Base-by-base conservation (phyloP, 345 rosid species). In the Viola odorata region DNA sequence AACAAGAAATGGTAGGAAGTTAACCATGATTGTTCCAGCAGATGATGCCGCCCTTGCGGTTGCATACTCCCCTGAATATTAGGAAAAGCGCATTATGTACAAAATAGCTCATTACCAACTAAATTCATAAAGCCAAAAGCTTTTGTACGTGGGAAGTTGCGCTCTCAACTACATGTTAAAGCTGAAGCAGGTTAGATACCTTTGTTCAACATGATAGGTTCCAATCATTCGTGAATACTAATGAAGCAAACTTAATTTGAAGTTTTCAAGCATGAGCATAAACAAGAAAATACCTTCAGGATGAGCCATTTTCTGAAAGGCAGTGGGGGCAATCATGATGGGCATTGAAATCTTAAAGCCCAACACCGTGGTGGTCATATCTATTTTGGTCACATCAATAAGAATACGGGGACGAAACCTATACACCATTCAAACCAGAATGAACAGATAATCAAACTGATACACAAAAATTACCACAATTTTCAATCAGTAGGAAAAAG, bases 271-370 rank as follows among this genome's bases (percentile, higher is more conserved):
- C 32, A 23, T 45, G 4, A 0, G 3, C 50, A 38, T 40, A 49
- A n/a, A 6, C 42, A 3, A 9, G 9, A 11, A 32, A 37, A 14
- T 69, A 85, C 96, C 98, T 55, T 89, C 94, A 64, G 96, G 96
- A 55, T 89, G 99, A 58, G 97, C 99, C 95, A 94, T 87, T 77
- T 90, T 94, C 81, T 88, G 99, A 79, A 90, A 67, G 16, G 96
- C 97, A 6, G 96, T 81, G 54, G 97, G 99, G 71, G 99, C 97
- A 60, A 94, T 73, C 99, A 94, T 88, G 76, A 94, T 84, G 11
- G 97, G 99, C 97, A 90, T 88, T 12, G 96, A 88, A 64, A 86
- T 72, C 53, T 90, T 83, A 74, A 86, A 90, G 32, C 99, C 97
- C 81, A 94, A 66, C 14, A 94, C 86, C 36, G 61, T 82, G 37